phyloP scores from a whole-genome alignment of 2,329 filamentous ascomycete genomes.

The Tolypocladium album region DNA sequence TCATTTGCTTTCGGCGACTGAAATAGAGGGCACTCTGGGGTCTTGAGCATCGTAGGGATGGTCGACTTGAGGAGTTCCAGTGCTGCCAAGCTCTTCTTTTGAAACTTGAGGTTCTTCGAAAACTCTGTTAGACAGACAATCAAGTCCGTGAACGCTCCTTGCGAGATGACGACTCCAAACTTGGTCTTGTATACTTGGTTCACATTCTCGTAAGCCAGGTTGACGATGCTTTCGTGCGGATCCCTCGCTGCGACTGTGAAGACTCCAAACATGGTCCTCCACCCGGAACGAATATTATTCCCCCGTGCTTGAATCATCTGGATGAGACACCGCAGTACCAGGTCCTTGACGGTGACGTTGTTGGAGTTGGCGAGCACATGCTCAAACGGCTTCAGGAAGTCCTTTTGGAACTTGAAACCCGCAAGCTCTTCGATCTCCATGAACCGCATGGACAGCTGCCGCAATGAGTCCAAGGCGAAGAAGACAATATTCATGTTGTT shows the following conservation, averaged over 20 bases:
- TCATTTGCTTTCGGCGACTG: constrained; percentile 37
- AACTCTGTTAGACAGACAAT: constrained; percentile 97
- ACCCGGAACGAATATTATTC: constrained; percentile 93
- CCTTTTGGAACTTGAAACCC: constrained; percentile 99
- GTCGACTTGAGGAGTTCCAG: constrained; percentile 92
- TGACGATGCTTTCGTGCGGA: constrained; percentile 90
- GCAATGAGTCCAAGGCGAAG: constrained; percentile 89
- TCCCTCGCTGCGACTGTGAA: constrained; percentile 94
- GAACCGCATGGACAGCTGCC: constrained; percentile 96
- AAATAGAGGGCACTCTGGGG: constrained; percentile 87
- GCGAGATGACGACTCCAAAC: constrained; percentile 91
- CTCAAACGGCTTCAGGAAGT: constrained; percentile 97
- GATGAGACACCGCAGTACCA: constrained; percentile 89
- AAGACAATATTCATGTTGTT: constrained; percentile 95
- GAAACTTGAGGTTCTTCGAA: constrained; percentile 96
- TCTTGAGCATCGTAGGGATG: constrained; percentile 88
- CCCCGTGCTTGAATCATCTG: constrained; percentile 98
- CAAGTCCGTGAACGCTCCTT: constrained; percentile 92
- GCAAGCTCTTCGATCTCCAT: constrained; percentile 97
- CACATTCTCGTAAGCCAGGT: constrained; percentile 93
- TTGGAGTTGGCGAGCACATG: constrained; percentile 91
- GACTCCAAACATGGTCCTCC: constrained; percentile 99
- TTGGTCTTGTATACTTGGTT: constrained; percentile 90
- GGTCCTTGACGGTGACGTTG: constrained; percentile 89
- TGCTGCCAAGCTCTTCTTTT: constrained; percentile 94